Evolutionary conservation across 2,329 filamentous ascomycete species (phyloP).

Genomic region (Microsporum ferrugineum): DNA sequence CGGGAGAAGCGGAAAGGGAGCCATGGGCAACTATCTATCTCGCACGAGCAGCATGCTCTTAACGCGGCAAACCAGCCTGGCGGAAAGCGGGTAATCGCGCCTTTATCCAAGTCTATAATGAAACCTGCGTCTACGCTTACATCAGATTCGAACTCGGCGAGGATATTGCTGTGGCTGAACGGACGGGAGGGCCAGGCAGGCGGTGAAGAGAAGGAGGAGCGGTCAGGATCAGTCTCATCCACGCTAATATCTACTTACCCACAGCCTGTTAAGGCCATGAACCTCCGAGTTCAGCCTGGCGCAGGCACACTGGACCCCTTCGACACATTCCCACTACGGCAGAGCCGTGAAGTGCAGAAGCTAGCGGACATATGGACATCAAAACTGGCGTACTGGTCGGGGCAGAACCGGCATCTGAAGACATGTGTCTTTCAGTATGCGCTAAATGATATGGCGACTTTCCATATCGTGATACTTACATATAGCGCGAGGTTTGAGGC

Average conservation of each 20-base stretch:
- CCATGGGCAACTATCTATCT: not conserved
- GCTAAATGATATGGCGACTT: constrained; percentile 25
- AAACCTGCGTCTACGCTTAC: not conserved
- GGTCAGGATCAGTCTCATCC: not conserved
- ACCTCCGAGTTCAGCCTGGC: not conserved
- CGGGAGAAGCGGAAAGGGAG: constrained; percentile 32
- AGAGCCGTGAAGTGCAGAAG: constrained; percentile 22
- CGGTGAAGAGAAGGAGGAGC: not conserved
- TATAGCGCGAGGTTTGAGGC: constrained; percentile 31
- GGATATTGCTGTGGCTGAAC: not conserved
- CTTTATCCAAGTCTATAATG: not conserved
- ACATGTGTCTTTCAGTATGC: constrained; percentile 26
- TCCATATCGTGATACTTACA: constrained; percentile 27
- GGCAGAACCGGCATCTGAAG: constrained; percentile 30
- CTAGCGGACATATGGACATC: constrained; percentile 28
- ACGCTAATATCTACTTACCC: not conserved
- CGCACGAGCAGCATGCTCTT: not conserved
- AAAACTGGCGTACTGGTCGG: constrained; percentile 33
- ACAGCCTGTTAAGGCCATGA: constrained; percentile 16
- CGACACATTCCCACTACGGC: constrained; percentile 20
- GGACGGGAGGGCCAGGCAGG: not conserved
- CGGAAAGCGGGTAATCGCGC: not conserved
- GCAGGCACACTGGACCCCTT: constrained; percentile 20
- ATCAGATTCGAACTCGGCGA: not conserved
- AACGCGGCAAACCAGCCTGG: not conserved